phyloP scores from a whole-genome alignment of 176 grass and related monocot species.

The Hordeum marinum region DNA sequence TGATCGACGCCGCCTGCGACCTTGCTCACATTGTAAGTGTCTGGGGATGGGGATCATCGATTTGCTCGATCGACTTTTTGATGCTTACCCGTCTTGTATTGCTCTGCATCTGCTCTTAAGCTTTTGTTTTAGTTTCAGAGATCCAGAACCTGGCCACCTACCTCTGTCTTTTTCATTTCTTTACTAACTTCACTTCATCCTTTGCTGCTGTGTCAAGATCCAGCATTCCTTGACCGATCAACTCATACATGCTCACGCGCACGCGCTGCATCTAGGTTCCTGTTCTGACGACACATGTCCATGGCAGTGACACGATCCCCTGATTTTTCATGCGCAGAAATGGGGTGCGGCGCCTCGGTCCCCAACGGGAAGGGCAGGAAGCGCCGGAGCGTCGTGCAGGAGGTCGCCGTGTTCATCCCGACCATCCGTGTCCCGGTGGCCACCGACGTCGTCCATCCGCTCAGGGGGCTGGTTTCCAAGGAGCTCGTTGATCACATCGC shows the following conservation, averaged over 20 bases:
- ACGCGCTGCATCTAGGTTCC: not conserved
- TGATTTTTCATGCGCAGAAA: constrained; percentile 13
- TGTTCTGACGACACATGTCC: not conserved
- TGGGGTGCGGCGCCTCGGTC: constrained; percentile 77
- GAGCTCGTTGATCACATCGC: constrained; percentile 56
- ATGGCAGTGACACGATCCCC: not conserved
- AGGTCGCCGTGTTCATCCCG: constrained; percentile 78
- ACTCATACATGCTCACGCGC: not conserved
- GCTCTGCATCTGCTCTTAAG: not conserved
- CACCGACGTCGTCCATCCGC: constrained; percentile 53
- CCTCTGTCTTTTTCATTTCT: not conserved
- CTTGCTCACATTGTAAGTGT: constrained; percentile 19
- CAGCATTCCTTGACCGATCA: not conserved
- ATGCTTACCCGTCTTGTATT: not conserved
- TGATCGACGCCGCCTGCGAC: not conserved
- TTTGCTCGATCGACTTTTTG: not conserved
- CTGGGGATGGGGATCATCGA: not conserved
- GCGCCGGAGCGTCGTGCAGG: constrained; percentile 52
- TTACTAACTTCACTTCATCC: not conserved
- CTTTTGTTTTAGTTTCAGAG: constrained; percentile 11
- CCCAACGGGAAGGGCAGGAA: constrained; percentile 56
- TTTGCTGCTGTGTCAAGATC: not conserved
- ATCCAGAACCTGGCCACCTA: not conserved
- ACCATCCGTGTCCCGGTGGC: constrained; percentile 61
- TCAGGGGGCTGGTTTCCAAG: constrained; percentile 62